These are phyloP conservation scores for Trypanosoma grayi DNA, from an alignment of 208 protist species.

Conservation along the genomic window DNA sequence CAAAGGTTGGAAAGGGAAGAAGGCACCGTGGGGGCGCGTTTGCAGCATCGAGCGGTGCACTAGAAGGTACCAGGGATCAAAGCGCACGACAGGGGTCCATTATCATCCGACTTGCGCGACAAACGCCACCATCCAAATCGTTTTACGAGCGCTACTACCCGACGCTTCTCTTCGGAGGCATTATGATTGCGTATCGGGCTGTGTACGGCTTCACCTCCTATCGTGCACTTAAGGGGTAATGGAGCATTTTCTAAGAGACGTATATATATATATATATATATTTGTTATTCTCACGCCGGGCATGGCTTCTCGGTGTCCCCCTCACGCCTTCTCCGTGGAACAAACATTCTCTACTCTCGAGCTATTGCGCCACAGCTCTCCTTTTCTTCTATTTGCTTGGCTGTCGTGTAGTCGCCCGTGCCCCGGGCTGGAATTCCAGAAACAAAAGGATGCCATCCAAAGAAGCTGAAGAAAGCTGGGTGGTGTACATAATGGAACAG, in stretches of 20 bases:
- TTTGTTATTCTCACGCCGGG: not conserved
- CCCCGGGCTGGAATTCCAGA: too few relatives aligned
- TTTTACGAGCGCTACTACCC: slow-evolving; percentile 20
- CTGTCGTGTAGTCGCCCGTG: too few relatives aligned
- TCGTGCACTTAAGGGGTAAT: not conserved
- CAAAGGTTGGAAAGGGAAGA: not conserved
- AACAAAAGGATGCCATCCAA: slow-evolving; percentile 10
- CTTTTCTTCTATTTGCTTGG: too few relatives aligned
- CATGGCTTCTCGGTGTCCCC: too few relatives aligned
- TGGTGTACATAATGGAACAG: slow-evolving; percentile 36
- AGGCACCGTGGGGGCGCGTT: slow-evolving; percentile 29
- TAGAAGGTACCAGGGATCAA: slow-evolving; percentile 24
- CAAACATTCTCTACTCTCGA: too few relatives aligned
- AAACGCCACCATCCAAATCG: slow-evolving; percentile 17
- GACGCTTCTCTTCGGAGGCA: slow-evolving; percentile 22
- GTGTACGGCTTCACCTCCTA: slow-evolving; percentile 27
- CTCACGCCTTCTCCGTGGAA: too few relatives aligned
- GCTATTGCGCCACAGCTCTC: too few relatives aligned
- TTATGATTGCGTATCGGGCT: slow-evolving; percentile 24
- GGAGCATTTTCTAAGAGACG: not conserved
- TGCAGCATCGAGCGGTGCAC: not conserved
- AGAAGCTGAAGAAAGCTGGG: slow-evolving; percentile 1
- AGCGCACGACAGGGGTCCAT: slow-evolving; percentile 15
- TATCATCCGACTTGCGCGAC: slow-evolving; percentile 24
- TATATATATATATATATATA: not conserved